These are phyloP conservation scores for Iris pallida DNA, from an alignment of 116 monocot genomes.

Conservation along the genomic window DNA sequence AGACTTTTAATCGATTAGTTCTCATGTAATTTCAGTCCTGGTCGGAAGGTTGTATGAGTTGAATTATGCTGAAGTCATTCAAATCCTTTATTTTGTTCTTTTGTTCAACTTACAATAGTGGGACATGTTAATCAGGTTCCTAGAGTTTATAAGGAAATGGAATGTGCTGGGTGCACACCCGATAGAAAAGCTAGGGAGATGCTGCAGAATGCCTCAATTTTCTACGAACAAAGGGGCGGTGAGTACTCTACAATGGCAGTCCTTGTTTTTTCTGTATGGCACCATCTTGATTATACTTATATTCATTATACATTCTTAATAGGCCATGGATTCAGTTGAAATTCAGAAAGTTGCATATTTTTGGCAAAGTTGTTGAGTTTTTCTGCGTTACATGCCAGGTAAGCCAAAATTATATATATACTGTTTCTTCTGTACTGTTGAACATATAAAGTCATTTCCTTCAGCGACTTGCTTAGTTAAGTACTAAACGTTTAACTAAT, in stretches of 20 bases:
- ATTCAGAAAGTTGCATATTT: not conserved
- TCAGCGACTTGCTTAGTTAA: too few relatives aligned
- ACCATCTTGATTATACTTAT: too few relatives aligned
- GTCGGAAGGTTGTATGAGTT: not conserved
- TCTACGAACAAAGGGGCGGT: constrained; percentile 44
- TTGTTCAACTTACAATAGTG: not conserved
- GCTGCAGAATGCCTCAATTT: constrained; percentile 42
- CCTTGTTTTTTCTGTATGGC: not conserved
- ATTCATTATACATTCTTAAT: not conserved
- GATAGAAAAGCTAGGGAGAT: constrained; percentile 77
- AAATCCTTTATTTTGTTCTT: not conserved
- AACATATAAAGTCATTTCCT: not conserved
- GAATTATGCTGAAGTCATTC: not conserved
- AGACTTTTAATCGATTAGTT: too few relatives aligned
- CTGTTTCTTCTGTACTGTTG: not conserved
- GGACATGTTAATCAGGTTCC: constrained; percentile 39
- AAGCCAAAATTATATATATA: not conserved
- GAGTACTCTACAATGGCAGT: not conserved
- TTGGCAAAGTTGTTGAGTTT: not conserved
- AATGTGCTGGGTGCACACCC: constrained; percentile 57
- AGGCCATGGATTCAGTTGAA: not conserved
- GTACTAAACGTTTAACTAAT: too few relatives aligned
- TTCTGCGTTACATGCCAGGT: not conserved
- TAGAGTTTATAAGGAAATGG: constrained; percentile 67
- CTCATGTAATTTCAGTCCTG: not conserved